Base-by-base conservation (phyloP, 2,329 filamentous ascomycete species). In the Aureobasidium zeae region DNA sequence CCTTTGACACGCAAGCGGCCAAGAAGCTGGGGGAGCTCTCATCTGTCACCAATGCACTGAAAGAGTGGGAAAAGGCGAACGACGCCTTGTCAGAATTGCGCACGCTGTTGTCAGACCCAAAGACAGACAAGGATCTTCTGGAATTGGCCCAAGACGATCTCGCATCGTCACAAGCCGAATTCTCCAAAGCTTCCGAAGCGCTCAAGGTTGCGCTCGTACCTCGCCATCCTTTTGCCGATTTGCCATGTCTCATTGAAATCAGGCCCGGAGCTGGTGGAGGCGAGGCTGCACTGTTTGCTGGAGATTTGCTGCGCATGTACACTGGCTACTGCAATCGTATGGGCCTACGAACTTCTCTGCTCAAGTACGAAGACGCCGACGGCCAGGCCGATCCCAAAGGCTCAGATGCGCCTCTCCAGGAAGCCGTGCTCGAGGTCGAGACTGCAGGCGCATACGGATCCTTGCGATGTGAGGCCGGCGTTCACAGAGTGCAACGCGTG, bases 401-500 rank as follows among this genome's bases (percentile, higher is more conserved):
- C 7, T 71, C 72, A 3, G 83, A 87, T 50, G 66, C 75, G 19
- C 80, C 86, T 5, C 71, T 96, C 2, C 79, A 83, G 44, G 91
- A 96, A 67, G 91, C 86, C 6, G 78, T 98, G 17, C 72, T 98
- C 19, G 87, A 95, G 61, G 71, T 98, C 25, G 76, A 81, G 47
- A 74, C 79, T 37, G 66, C 76, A 1, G 86, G 86, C 21, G 81
- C 87, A 16, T 98, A 94, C 63, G 85, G 83, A 48, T 58, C 77
- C 2, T 77, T 98, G 55, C 77, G 89, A 48, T 81, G 81, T 54
- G 91, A 98, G 64, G 86, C 89, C 3, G 91, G 91, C 22, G 91
- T 98, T 52, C 91, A 98, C 61, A 78, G 91, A 20, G 91, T 98
- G 0, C 91, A 98, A 68, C 79, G 91, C 19, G 81, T 98, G 3